phyloP scores from a whole-genome alignment of 331 rosid species.

The Acacia concinna region DNA sequence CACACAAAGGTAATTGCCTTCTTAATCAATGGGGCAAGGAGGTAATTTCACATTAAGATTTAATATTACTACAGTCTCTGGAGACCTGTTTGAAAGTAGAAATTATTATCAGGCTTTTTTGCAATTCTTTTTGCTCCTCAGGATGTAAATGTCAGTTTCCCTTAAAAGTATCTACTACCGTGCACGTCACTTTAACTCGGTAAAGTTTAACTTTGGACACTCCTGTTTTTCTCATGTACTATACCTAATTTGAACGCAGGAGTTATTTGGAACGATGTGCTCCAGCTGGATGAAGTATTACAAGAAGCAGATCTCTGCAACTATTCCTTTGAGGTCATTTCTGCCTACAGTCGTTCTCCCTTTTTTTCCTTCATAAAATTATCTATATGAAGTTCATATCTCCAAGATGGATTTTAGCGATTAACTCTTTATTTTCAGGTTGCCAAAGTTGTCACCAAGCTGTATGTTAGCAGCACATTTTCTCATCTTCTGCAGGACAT shows the following conservation, averaged over 20 bases:
- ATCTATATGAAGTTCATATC: conserved; percentile 6
- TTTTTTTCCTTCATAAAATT: conserved; percentile 32
- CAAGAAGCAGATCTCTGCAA: conserved; percentile 63
- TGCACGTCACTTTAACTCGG: neutral
- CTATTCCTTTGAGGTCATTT: conserved; percentile 67
- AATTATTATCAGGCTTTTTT: too few relatives aligned
- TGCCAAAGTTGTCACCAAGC: conserved; percentile 52
- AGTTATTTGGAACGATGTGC: conserved; percentile 66
- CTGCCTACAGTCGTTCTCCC: conserved; percentile 20
- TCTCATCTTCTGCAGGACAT: conserved; percentile 66
- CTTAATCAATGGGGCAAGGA: too few relatives aligned
- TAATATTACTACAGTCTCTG: too few relatives aligned
- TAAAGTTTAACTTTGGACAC: neutral
- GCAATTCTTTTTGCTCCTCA: too few relatives aligned
- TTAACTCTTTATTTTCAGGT: conserved; percentile 48
- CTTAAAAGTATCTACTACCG: neutral
- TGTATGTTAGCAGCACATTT: conserved; percentile 53
- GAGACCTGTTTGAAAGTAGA: too few relatives aligned
- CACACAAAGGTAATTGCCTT: too few relatives aligned
- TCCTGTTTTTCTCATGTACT: conserved; percentile 10
- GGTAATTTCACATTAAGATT: too few relatives aligned
- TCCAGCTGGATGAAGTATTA: conserved; percentile 69
- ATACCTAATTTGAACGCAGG: conserved; percentile 44
- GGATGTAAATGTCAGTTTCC: too few relatives aligned
- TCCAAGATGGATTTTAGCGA: conserved; percentile 27